Conservation (phyloP, 805 yeast species). For the Yarrowia osloensis region DNA sequence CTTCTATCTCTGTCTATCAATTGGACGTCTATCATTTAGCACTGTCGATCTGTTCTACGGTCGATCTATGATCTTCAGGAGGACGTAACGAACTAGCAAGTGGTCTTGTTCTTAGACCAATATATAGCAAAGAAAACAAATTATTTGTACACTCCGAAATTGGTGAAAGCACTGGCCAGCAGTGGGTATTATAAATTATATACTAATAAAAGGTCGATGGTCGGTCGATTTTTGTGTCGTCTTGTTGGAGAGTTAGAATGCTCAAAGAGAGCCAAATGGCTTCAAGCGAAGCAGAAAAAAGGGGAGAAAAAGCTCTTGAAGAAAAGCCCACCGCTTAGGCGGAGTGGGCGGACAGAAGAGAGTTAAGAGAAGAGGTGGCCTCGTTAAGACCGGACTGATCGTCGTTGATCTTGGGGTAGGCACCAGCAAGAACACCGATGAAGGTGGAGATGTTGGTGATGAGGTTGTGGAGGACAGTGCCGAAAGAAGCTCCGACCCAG, state of each 20-base stretch:
- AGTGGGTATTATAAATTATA: conserved; percentile 13
- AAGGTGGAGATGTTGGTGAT: conserved; percentile 21
- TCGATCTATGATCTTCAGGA: not conserved
- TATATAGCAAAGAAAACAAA: too few relatives aligned
- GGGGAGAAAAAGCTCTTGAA: not conserved
- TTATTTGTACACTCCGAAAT: too few relatives aligned
- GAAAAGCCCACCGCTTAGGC: not conserved
- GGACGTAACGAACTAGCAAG: too few relatives aligned
- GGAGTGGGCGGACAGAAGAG: not conserved
- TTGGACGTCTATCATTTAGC: not conserved
- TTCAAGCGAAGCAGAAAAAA: conserved; percentile 1
- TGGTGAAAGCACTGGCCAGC: conserved; percentile 6
- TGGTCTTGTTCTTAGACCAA: too few relatives aligned
- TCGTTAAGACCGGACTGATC: conserved; percentile 3
- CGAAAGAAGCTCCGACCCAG: conserved; percentile 1
- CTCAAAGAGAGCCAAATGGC: not conserved
- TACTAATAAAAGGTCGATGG: conserved; percentile 12
- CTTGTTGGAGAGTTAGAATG: not conserved
- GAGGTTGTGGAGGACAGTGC: conserved; percentile 20
- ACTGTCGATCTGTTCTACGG: not conserved
- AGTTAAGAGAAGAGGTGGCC: not conserved
- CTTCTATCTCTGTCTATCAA: not conserved
- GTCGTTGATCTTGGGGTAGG: conserved; percentile 27
- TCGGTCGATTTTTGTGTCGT: conserved; percentile 13
- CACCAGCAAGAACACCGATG: not conserved